Percentiles rank a stretch among this genome's conserved stretches.
Conservation (phyloP, 495 filamentous ascomycete genomes). For the Poronia punctata region DNA sequence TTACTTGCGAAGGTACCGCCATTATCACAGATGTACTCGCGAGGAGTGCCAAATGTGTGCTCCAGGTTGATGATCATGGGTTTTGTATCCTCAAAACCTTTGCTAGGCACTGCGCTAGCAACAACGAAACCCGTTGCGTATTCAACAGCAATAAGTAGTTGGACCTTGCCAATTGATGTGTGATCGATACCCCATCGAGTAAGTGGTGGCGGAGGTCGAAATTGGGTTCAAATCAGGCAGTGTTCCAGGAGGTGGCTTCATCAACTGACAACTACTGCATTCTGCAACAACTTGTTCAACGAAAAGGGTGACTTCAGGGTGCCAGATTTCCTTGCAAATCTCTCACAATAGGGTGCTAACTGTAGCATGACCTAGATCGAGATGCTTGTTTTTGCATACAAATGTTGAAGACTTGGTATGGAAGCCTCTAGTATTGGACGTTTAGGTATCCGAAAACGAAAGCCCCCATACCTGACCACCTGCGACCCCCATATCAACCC, state of each 20-base stretch:
- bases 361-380: too few species aligned
- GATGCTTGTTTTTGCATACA: too few species aligned
- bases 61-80: not conserved
- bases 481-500: too few species aligned
- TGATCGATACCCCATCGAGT: not conserved
- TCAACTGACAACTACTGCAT: not conserved
- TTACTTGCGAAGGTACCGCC: not conserved
- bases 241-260: conserved; percentile 1
- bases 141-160: not conserved
- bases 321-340: too few species aligned
- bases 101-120: not conserved
- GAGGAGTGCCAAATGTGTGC: not conserved
- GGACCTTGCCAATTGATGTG: not conserved
- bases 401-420: too few species aligned
- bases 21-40: not conserved
- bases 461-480: too few species aligned
- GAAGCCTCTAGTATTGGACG: too few species aligned
- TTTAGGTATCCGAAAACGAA: too few species aligned
- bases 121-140: not conserved
- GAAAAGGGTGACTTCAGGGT: not conserved
- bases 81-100: not conserved
- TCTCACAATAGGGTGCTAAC: too few species aligned
- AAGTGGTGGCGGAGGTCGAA: not conserved
- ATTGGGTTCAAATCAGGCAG: not conserved
- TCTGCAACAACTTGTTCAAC: not conserved